phyloP scores from a whole-genome alignment of 805 yeast species.

The Saturnispora sekii region DNA sequence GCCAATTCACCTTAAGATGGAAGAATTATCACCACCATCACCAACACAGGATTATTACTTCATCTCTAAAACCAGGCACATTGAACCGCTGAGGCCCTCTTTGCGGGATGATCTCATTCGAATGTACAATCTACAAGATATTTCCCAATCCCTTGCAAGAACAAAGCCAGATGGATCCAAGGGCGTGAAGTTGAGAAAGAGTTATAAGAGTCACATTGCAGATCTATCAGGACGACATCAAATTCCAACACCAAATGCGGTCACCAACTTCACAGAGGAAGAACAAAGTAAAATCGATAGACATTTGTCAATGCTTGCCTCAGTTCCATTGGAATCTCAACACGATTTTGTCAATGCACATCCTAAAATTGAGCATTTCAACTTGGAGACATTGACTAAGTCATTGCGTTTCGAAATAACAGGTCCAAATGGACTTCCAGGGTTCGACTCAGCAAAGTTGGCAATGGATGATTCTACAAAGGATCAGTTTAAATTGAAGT shows the following conservation, averaged over 20 bases:
- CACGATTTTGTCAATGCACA: constrained; percentile 23
- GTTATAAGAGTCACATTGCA: constrained; percentile 84
- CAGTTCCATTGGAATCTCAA: constrained; percentile 27
- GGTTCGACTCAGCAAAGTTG: constrained; percentile 58
- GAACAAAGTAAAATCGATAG: constrained; percentile 19
- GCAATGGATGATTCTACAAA: constrained; percentile 29
- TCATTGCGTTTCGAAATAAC: constrained; percentile 57
- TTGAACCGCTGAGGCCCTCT: constrained; percentile 48
- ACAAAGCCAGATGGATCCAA: constrained; percentile 80
- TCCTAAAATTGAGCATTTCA: constrained; percentile 38
- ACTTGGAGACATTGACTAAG: constrained; percentile 35
- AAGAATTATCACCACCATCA: not conserved
- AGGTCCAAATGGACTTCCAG: constrained; percentile 63
- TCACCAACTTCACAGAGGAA: constrained; percentile 2
- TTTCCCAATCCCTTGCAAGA: constrained; percentile 78
- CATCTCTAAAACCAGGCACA: constrained; percentile 22
- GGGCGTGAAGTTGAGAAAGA: constrained; percentile 87
- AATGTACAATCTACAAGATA: constrained; percentile 53
- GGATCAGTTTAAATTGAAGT: constrained; percentile 2
- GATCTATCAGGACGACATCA: constrained; percentile 77
- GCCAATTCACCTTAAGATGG: not conserved
- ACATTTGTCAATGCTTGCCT: constrained; percentile 30
- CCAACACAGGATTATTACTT: constrained; percentile 20
- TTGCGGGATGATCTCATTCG: constrained; percentile 63
- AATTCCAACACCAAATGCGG: constrained; percentile 35